Evolutionary conservation across 78 protist genomes (phyloP).

Genomic region (Dictyostelium citrinum): DNA sequence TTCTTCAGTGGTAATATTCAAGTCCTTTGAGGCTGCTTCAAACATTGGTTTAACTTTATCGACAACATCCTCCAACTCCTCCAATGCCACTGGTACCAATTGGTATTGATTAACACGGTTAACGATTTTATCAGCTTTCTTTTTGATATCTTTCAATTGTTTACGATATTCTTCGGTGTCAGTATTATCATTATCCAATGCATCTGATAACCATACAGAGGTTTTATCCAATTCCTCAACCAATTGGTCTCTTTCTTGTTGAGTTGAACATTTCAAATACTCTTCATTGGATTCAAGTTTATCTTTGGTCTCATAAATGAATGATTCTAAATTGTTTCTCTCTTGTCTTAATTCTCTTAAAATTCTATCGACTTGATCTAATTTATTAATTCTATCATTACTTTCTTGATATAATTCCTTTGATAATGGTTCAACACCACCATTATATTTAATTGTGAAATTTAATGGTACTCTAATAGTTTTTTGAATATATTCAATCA

Average conservation of each 20-base stretch:
- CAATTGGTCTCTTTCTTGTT: constrained; percentile 31
- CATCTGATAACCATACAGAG: constrained; percentile 38
- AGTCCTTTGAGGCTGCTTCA: not conserved
- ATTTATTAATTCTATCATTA: not conserved
- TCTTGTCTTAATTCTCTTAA: constrained; percentile 12
- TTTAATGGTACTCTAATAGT: constrained; percentile 32
- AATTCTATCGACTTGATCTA: not conserved
- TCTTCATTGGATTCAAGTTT: constrained; percentile 56
- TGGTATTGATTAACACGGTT: not conserved
- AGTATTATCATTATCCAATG: not conserved
- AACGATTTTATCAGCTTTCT: constrained; percentile 20
- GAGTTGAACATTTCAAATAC: constrained; percentile 15
- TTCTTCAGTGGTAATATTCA: constrained; percentile 32
- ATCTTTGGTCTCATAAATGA: constrained; percentile 63
- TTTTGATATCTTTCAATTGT: constrained; percentile 6
- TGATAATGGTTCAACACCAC: constrained; percentile 12
- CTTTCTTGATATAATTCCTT: not conserved
- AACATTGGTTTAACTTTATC: not conserved
- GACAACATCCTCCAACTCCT: not conserved
- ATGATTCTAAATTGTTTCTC: constrained; percentile 75
- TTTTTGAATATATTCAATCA: constrained; percentile 2
- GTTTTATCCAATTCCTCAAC: not conserved
- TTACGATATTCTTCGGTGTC: constrained; percentile 13
- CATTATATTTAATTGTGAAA: not conserved
- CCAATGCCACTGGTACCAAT: constrained; percentile 17